phyloP scores from a whole-genome alignment of 1,284 basidiomycete genomes.

The Puccinia triticina region DNA sequence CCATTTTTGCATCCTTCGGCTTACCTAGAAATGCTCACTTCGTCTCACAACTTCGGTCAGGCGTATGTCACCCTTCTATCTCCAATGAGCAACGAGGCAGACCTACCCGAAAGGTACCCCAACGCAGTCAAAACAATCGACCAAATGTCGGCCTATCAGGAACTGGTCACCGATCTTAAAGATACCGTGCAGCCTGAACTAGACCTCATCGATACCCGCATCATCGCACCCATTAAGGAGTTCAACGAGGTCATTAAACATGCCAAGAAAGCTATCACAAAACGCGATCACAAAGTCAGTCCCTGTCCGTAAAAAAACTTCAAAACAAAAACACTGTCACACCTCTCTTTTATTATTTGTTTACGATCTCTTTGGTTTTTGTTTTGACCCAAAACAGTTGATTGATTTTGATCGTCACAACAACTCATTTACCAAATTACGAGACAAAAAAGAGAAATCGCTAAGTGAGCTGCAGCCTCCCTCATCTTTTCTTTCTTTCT shows the following conservation, averaged over 20 bases:
- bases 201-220: slow-evolving; percentile 87
- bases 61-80: slow-evolving; percentile 79
- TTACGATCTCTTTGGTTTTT: slow-evolving; percentile 29
- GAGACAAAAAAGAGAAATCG: slow-evolving; percentile 79
- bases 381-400: slow-evolving; percentile 65
- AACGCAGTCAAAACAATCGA: slow-evolving; percentile 71
- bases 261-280: slow-evolving; percentile 90
- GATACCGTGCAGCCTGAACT: slow-evolving; percentile 81
- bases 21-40: slow-evolving; percentile 73
- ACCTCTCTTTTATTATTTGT: background rate
- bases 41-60: slow-evolving; percentile 74
- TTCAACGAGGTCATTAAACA: slow-evolving; percentile 81
- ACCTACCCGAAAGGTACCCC: slow-evolving; percentile 54
- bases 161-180: slow-evolving; percentile 76
- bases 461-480: slow-evolving; percentile 53
- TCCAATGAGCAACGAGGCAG: slow-evolving; percentile 67
- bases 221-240: slow-evolving; percentile 85
- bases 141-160: slow-evolving; percentile 73
- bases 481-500: background rate
- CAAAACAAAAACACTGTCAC: background rate
- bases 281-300: slow-evolving; percentile 88
- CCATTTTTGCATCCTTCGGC: background rate
- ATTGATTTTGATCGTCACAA: slow-evolving; percentile 95
- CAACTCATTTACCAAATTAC: slow-evolving; percentile 88
- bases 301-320: background rate